phyloP scores from a whole-genome alignment of 169 alveolate genomes.

The Eimeria sp. region DNA sequence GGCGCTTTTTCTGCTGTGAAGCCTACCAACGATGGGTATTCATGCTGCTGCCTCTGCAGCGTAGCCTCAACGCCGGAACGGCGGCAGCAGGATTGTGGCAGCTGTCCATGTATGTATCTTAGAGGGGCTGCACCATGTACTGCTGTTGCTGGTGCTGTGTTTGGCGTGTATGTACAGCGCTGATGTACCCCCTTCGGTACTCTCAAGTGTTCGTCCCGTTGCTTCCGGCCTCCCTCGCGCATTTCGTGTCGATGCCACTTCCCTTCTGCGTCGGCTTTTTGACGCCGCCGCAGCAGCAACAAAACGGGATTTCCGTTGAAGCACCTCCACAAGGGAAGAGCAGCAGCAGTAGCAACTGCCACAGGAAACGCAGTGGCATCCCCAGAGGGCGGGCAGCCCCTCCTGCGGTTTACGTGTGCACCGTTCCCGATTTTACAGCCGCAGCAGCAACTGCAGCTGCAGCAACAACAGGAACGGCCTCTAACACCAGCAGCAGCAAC shows the following conservation, averaged over 20 bases:
- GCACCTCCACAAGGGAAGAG: conserved; percentile 20
- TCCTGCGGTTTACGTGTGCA: conserved; percentile 44
- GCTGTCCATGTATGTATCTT: too few relatives aligned
- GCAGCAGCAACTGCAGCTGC: conserved; percentile 39
- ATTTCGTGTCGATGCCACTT: conserved; percentile 56
- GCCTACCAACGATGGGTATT: background rate
- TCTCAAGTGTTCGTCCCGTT: conserved; percentile 64
- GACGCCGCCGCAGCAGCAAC: conserved; percentile 42
- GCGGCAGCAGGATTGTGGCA: background rate
- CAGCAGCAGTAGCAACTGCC: conserved; percentile 16
- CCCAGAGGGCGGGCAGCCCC: conserved; percentile 70
- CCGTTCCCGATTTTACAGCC: conserved; percentile 38
- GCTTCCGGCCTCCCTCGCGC: conserved; percentile 46
- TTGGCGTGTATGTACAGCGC: conserved; percentile 4
- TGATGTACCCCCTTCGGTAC: conserved; percentile 59
- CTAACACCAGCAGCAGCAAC: conserved; percentile 26
- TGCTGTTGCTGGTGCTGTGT: conserved; percentile 9
- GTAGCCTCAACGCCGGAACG: background rate
- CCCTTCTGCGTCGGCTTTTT: conserved; percentile 61
- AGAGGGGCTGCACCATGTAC: background rate
- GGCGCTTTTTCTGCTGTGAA: background rate
- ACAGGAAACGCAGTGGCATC: conserved; percentile 33
- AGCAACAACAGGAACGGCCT: background rate
- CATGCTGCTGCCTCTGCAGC: background rate
- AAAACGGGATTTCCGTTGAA: background rate